Evolutionary conservation across 106 monocot species (phyloP), one percentile per base, ranked within the genome.

Genomic region (Hemerocallis citrina): DNA sequence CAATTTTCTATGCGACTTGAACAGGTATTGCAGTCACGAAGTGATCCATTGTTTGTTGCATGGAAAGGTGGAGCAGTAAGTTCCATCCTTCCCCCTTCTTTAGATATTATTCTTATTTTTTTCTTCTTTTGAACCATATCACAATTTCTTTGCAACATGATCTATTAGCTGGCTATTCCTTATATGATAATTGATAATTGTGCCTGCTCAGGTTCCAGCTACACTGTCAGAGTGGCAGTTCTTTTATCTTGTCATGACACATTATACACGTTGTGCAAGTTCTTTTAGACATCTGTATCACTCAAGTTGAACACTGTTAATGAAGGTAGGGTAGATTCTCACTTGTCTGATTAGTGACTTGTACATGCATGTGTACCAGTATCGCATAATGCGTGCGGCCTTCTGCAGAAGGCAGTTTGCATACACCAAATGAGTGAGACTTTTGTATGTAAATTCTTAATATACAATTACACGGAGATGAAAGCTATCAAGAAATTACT

Each of bases 31-130:
- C 96, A 84, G 61, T 81, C 86, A 50, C 87, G 96, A 72, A 86
- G 63, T 61, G 78, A 91, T 60, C 87, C 90, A 40, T 69, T 59
- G 59, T 79, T 79, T 73, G 84, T 96, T 6, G 23, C 96, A 61
- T 96, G 96, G 96, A 96, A 87, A 82, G 96, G 96, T 50, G 96
- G 96, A 50, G 91, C 75, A 24, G 96, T 96, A 79, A 96, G 96
- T 81, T 30, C 33, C 21, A 21, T n/a, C 14, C 45, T 25, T 36
- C 30, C 28, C 16, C 49, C 27, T 50, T 8, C 31, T 4, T 15
- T 55, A 32, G 33, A 36, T 34, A 9, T 57, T 34, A n/a, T n/a
- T 35, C 20, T 7, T 34, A 35, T 10, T 57, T 19, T 21, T n/a
- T 57, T 57, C 3, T 21, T 57, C 20, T 36, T 2, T 15, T 35